A percentile compares a stretch with the other conserved stretches of the same genome.
Evolutionary conservation across 2,329 filamentous ascomycete genomes (phyloP).

Genomic region (Shiraia bambusicola): DNA sequence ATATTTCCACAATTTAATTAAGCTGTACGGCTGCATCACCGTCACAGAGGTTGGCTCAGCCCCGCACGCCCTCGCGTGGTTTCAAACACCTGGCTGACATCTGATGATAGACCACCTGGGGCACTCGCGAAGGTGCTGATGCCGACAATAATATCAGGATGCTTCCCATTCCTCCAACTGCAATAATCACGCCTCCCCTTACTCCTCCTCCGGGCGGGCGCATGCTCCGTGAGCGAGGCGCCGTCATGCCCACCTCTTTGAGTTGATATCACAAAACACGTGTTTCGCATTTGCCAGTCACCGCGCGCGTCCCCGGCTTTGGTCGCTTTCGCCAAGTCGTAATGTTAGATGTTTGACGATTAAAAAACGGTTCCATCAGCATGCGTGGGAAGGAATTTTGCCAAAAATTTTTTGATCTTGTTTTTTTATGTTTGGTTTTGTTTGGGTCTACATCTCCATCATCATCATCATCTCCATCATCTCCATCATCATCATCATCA

Average conservation of each 20-base stretch:
- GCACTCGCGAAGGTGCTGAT: slow-evolving; percentile 88
- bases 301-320: slow-evolving; percentile 8
- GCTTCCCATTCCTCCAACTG: slow-evolving; percentile 39
- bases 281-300: slow-evolving; percentile 24
- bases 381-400: neutral
- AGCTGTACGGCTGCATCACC: slow-evolving; percentile 82
- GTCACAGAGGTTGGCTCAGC: slow-evolving; percentile 46
- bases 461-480: no score
- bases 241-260: slow-evolving; percentile 28
- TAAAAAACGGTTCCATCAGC: slow-evolving; percentile 23
- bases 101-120: slow-evolving; percentile 78
- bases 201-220: slow-evolving; percentile 37
- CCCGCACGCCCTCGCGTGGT: slow-evolving; percentile 26
- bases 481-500: no score
- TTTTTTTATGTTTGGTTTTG: slow-evolving; percentile 15
- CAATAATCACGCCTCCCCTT: slow-evolving; percentile 38
- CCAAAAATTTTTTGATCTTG: slow-evolving; percentile 17
- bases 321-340: slow-evolving; percentile 31
- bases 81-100: slow-evolving; percentile 19
- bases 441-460: no score
- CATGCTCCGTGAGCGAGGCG: slow-evolving; percentile 40
- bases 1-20: slow-evolving; percentile 90
- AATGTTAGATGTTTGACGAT: slow-evolving; percentile 41
- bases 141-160: slow-evolving; percentile 58
- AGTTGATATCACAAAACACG: slow-evolving; percentile 23